Base-by-base conservation (phyloP, 805 yeast genomes). In the Saturnispora gosingensis region DNA sequence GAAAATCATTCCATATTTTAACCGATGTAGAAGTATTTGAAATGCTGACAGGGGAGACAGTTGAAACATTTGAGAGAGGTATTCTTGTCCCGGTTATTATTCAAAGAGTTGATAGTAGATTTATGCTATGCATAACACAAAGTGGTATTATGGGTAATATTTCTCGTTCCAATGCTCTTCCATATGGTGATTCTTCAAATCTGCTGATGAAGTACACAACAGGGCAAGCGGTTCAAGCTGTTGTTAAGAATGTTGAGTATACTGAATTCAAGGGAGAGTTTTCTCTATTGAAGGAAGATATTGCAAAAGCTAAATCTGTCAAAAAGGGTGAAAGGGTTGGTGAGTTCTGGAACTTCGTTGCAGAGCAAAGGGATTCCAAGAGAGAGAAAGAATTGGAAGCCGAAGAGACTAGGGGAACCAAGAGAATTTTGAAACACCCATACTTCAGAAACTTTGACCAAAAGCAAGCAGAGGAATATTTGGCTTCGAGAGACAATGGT, bases 191-290 rank as follows among this genome's bases (percentile, higher is more conserved):
- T 68, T 61, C 74, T 56, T 67, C 65, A 52, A 74, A 57, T 64
- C 67, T 67, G 30, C 50, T 61, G 51, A 36, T 69, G 20, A 71
- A 71, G 55, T 80, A 70, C 47, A 65, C 74, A 62, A 67, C 74
- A 56, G 91, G 91, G 2, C 96, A 88, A 68, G 90, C 97, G 0
- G 81, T 90, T 24, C 93, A 85, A 58, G 97, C 91, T 2, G 89
- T 82, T 43, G 77, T 93, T 24, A 64, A 81, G 52, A 78, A 73
- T 25, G 80, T 88, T 39, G 85, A 85, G 64, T 86, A 86, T 67
- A 82, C 77, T n/a, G 73, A 73, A 43, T 87, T 93, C 65, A 76
- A 77, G 43, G 91, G 89, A 3, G 84, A 78, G 45, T 80, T 87
- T 50, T 83, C 90, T 49, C 67, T 90, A n/a, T 64, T 82, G 52